phyloP scores from a whole-genome alignment of 768 basidiomycete genomes.

The Pleurotus cornucopiae region DNA sequence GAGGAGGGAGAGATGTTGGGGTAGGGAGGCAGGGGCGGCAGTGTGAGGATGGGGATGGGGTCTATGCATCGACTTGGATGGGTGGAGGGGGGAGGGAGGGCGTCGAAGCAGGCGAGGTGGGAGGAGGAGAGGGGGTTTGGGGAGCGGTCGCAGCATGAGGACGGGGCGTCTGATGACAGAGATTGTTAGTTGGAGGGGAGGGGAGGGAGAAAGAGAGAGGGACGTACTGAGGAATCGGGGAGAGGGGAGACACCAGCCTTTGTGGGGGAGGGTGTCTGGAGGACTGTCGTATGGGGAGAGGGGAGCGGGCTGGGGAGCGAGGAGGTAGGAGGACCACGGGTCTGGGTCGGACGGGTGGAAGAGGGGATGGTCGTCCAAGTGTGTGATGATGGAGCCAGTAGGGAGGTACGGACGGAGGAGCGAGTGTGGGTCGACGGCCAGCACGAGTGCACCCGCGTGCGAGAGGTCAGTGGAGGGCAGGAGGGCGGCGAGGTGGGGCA shows the following conservation, averaged over 20 bases:
- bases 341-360: constrained; percentile 19
- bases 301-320: constrained; percentile 11
- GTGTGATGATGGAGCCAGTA: constrained; percentile 55
- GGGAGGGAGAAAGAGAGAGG: background rate
- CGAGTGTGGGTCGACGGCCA: constrained; percentile 27
- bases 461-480: constrained; percentile 54
- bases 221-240: constrained; percentile 23
- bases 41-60: constrained; percentile 48
- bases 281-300: background rate
- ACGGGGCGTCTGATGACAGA: constrained; percentile 17
- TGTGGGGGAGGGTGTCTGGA: background rate
- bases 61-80: constrained; percentile 46
- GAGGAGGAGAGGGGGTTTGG: constrained; percentile 4
- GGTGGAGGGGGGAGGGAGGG: constrained; percentile 16
- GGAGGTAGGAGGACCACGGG: constrained; percentile 46
- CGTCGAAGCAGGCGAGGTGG: constrained; percentile 39
- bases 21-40: constrained; percentile 28
- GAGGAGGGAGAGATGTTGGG: constrained; percentile 36
- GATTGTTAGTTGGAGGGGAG: constrained; percentile 5
- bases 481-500: background rate
- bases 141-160: constrained; percentile 20
- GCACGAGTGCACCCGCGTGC: constrained; percentile 38
- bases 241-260: constrained; percentile 62
- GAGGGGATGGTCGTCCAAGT: constrained; percentile 60
- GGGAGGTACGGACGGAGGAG: constrained; percentile 54